A percentile compares a stretch with the other conserved stretches of the same genome.
phyloP scores from a whole-genome alignment of 176 grass and related monocot species.

The Bolboschoenus planiculmis region DNA sequence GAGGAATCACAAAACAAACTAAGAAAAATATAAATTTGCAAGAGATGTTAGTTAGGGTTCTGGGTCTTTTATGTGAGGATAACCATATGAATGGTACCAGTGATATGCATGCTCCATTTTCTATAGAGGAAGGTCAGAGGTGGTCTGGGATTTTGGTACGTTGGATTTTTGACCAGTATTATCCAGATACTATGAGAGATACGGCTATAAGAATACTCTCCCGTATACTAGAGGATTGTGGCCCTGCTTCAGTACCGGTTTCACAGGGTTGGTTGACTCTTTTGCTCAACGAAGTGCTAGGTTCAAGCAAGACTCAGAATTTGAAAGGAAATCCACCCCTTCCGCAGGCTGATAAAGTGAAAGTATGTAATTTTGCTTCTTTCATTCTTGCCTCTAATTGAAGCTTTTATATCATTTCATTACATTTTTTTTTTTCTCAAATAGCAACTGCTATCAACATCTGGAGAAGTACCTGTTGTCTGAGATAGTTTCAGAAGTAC shows the following conservation, averaged over 20 bases:
- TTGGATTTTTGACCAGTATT: conserved; percentile 86
- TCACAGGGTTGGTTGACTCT: conserved; percentile 95
- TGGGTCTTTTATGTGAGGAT: conserved; percentile 66
- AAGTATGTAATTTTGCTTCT: conserved; percentile 37
- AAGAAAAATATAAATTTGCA: conserved; percentile 63
- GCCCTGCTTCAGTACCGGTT: conserved; percentile 75
- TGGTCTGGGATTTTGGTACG: conserved; percentile 88
- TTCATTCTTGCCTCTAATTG: conserved; percentile 3
- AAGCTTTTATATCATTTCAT: not conserved
- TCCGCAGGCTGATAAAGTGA: conserved; percentile 62
- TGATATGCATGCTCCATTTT: conserved; percentile 45
- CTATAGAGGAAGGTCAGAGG: conserved; percentile 82
- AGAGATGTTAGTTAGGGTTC: conserved; percentile 59
- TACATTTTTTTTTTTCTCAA: conserved; percentile 8
- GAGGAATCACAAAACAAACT: conserved; percentile 71
- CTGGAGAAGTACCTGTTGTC: not conserved
- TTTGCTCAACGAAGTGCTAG: conserved; percentile 67
- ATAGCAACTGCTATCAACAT: not conserved
- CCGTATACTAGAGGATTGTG: conserved; percentile 75
- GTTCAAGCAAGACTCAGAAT: conserved; percentile 49
- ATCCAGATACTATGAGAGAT: conserved; percentile 46
- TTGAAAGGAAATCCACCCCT: conserved; percentile 40
- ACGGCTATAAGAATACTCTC: conserved; percentile 78
- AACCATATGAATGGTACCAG: conserved; percentile 19
- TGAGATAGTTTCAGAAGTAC: not conserved